phyloP scores from a whole-genome alignment of 371 early-diverging fungal species.

The Parasitella parasitica region DNA sequence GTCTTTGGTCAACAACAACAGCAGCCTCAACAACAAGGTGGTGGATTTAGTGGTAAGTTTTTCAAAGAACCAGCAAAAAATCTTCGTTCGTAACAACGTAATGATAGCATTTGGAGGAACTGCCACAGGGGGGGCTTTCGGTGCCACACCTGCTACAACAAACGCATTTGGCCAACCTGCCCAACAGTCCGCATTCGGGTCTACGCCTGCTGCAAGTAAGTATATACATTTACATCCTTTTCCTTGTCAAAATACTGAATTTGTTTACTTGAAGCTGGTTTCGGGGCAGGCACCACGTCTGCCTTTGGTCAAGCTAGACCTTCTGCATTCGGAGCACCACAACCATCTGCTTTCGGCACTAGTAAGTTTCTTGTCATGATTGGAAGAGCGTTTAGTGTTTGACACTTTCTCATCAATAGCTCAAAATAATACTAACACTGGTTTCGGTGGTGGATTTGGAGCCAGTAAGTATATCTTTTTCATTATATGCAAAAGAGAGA shows the following conservation, averaged over 20 bases:
- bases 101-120: conserved; percentile 49
- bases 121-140: conserved; percentile 37
- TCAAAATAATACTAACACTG: conserved; percentile 27
- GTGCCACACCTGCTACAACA: conserved; percentile 35
- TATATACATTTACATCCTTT: neutral
- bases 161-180: conserved; percentile 57
- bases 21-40: conserved; percentile 38
- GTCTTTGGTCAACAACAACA: conserved; percentile 43
- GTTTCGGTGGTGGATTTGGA: conserved; percentile 44
- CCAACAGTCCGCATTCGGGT: conserved; percentile 41
- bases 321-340: conserved; percentile 36
- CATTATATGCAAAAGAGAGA: neutral
- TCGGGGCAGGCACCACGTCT: conserved; percentile 33
- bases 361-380: conserved; percentile 10
- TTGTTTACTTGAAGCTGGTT: too few species aligned
- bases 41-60: conserved; percentile 56
- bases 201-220: conserved; percentile 34
- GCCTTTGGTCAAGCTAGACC: conserved; percentile 56
- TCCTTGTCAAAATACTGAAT: neutral
- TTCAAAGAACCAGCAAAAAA: too few species aligned
- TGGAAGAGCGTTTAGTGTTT: neutral
- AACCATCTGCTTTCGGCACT: conserved; percentile 34
- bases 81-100: neutral
- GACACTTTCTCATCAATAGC: conserved; percentile 9
- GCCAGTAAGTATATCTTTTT: conserved; percentile 29